Percentiles rank a stretch among this genome's conserved stretches.
These are phyloP conservation scores for Diplodia corticola DNA, from an alignment of 2,329 filamentous ascomycete species.

Conservation along the genomic window DNA sequence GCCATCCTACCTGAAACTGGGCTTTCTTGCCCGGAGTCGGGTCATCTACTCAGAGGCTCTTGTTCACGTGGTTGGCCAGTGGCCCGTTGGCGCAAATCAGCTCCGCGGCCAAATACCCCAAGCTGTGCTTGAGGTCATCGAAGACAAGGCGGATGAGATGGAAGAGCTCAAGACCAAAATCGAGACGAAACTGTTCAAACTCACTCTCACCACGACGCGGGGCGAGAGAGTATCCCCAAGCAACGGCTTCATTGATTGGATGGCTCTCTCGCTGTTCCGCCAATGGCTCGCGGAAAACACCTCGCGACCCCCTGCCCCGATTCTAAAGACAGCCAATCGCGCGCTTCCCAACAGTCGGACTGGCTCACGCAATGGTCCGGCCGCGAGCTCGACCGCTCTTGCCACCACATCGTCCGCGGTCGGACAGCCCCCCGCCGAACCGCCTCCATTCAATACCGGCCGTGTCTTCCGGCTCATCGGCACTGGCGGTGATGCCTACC, in stretches of 20 bases:
- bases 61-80: constrained; percentile 92
- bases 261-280: constrained; percentile 81
- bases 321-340: constrained; percentile 41
- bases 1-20: constrained; percentile 85
- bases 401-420: constrained; percentile 27
- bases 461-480: constrained; percentile 78
- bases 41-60: constrained; percentile 77
- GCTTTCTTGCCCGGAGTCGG: constrained; percentile 79
- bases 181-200: constrained; percentile 78
- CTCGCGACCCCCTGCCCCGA: constrained; percentile 64
- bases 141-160: constrained; percentile 92
- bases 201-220: constrained; percentile 73
- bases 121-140: constrained; percentile 84
- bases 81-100: constrained; percentile 78
- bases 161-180: constrained; percentile 78
- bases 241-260: constrained; percentile 85
- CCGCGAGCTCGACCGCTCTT: constrained; percentile 4
- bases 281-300: constrained; percentile 94
- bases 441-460: constrained; percentile 54
- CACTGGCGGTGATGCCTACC: constrained; percentile 63
- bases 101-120: constrained; percentile 59
- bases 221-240: constrained; percentile 80
- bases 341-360: constrained; percentile 15
- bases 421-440: constrained; percentile 31
- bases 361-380: constrained; percentile 3